Conservation (phyloP, 2,329 filamentous ascomycete species). For the Paramyrothecium roridum region DNA sequence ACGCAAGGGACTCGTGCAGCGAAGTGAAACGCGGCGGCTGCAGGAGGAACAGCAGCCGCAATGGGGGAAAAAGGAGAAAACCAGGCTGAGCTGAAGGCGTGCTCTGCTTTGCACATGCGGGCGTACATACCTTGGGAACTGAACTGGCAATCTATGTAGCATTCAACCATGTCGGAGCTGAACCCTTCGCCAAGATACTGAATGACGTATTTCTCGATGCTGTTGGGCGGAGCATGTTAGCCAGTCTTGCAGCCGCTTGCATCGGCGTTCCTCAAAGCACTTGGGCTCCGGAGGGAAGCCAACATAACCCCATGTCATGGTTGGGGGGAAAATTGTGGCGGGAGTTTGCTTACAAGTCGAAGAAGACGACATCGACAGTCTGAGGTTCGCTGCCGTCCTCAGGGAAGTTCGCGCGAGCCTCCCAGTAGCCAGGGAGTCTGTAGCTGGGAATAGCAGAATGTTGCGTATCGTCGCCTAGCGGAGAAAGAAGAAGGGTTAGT, state of each 20-base stretch:
- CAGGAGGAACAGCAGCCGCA: background rate
- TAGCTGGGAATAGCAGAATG: conserved; percentile 46
- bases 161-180: conserved; percentile 28
- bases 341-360: conserved; percentile 40
- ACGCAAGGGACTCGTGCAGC: background rate
- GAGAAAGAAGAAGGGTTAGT: too few species aligned
- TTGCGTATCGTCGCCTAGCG: conserved; percentile 48
- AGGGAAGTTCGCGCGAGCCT: conserved; percentile 46
- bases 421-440: conserved; percentile 45
- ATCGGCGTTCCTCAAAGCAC: too few species aligned
- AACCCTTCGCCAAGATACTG: conserved; percentile 31
- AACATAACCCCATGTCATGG: too few species aligned
- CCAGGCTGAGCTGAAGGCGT: background rate
- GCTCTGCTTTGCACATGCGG: too few species aligned
- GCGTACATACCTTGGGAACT: conserved; percentile 25
- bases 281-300: too few species aligned
- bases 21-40: background rate
- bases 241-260: background rate
- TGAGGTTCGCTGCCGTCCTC: conserved; percentile 34
- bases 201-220: conserved; percentile 34
- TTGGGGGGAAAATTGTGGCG: too few species aligned
- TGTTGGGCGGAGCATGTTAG: conserved; percentile 9
- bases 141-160: conserved; percentile 36
- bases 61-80: background rate
- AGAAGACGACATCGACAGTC: conserved; percentile 50